Percentiles rank a stretch among this genome's conserved stretches.
These are phyloP conservation scores for Eucalyptus globulus DNA, from an alignment of 345 rosid genomes.

Conservation along the genomic window DNA sequence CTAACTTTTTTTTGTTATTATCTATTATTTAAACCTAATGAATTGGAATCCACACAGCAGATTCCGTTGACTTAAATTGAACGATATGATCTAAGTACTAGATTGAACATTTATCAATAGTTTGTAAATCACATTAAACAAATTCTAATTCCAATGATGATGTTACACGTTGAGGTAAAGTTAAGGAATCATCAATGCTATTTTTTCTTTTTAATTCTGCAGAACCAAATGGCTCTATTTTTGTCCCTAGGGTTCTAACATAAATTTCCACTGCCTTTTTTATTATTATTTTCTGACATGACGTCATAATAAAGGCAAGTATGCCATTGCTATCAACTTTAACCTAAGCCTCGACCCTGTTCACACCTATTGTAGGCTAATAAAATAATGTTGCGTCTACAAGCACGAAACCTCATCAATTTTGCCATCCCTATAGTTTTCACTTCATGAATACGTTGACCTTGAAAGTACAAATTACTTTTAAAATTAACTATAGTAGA, in stretches of 20 bases:
- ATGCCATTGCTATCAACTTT: neutral
- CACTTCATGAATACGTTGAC: neutral
- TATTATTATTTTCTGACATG: neutral
- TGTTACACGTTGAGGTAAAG: too few relatives aligned
- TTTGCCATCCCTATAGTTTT: neutral
- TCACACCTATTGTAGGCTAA: neutral
- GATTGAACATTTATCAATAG: too few relatives aligned
- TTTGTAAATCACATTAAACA: rapidly evolving
- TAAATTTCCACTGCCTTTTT: neutral
- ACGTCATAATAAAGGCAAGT: neutral
- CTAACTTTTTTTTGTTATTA: neutral
- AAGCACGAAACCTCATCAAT: neutral
- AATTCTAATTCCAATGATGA: rapidly evolving
- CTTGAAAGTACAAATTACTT: neutral
- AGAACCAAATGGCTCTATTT: too few relatives aligned
- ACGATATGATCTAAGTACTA: too few relatives aligned
- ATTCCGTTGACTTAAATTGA: neutral
- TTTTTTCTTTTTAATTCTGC: too few relatives aligned
- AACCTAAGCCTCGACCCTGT: neutral
- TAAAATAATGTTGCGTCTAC: neutral
- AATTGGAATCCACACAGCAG: neutral
- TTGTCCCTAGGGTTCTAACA: neutral
- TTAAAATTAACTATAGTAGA: neutral
- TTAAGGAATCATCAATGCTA: too few relatives aligned
- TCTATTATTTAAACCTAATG: neutral